Conservation (phyloP, 768 basidiomycete genomes). For the Tricholoma furcatifolium region DNA sequence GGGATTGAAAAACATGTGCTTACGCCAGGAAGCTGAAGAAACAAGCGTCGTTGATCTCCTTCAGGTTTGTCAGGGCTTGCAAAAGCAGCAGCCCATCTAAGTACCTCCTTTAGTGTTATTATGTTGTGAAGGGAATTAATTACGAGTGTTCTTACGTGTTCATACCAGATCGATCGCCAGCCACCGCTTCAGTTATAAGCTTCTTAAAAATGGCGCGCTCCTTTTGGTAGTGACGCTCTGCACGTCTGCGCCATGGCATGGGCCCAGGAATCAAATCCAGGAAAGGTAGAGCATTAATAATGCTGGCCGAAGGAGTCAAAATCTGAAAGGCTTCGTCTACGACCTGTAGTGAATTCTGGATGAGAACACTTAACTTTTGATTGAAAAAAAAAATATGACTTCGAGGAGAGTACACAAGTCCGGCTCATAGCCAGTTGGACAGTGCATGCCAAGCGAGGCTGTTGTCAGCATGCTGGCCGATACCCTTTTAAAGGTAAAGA, state of each 20-base stretch:
- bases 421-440: neutral
- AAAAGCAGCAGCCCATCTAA: conserved; percentile 3
- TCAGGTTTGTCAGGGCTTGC: conserved; percentile 1
- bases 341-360: neutral
- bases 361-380: too few species aligned
- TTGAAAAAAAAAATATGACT: neutral
- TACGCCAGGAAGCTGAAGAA: neutral
- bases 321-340: neutral
- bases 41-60: neutral
- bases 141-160: neutral
- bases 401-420: conserved; percentile 4
- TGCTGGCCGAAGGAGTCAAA: neutral
- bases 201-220: neutral
- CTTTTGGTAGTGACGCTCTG: neutral
- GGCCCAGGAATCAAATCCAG: conserved; percentile 1
- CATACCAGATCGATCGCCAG: neutral
- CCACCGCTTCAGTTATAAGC: neutral
- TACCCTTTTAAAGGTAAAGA: neutral
- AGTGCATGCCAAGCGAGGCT: neutral
- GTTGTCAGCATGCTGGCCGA: neutral
- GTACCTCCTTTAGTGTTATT: neutral
- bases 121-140: neutral
- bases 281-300: conserved; percentile 1
- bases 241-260: conserved; percentile 3
- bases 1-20: neutral